These are phyloP conservation scores for Oxytropis ochrocephala DNA, from an alignment of 306 rosid species.

Conservation along the genomic window DNA sequence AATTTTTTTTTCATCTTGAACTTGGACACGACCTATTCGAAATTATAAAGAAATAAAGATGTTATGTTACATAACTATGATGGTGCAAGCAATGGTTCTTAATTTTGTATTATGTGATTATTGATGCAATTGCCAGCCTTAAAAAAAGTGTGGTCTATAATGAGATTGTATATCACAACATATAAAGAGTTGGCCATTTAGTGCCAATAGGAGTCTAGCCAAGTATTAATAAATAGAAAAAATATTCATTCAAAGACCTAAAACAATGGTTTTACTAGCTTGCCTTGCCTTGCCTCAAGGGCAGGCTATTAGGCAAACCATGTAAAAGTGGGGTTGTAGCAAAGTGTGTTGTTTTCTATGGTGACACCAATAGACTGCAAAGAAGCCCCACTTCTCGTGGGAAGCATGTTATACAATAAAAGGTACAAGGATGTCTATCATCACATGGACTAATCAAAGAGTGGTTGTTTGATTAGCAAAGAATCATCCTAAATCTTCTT, in stretches of 20 bases:
- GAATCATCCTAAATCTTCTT: constrained; percentile 1
- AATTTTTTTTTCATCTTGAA: no score
- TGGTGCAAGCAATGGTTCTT: not conserved
- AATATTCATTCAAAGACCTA: no score
- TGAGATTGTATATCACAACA: no score
- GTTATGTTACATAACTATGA: not conserved
- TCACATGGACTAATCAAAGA: constrained; percentile 18
- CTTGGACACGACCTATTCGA: no score
- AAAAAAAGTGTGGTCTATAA: no score
- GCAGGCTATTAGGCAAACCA: not conserved
- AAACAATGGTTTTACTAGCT: no score
- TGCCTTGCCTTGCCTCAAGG: no score
- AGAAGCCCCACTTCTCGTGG: constrained; percentile 32
- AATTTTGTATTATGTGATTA: not conserved
- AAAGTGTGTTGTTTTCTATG: constrained; percentile 7
- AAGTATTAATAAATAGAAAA: no score
- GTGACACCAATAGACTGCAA: not conserved
- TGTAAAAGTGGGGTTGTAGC: constrained; percentile 22
- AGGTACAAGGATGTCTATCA: constrained; percentile 22
- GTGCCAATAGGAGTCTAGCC: no score
- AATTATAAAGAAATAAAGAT: not conserved
- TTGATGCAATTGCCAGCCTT: not conserved
- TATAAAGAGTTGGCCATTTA: no score
- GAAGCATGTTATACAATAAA: constrained; percentile 12
- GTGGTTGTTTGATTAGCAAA: not conserved